phyloP scores from a whole-genome alignment of 1,284 basidiomycete genomes.

The Flammula alnicola region DNA sequence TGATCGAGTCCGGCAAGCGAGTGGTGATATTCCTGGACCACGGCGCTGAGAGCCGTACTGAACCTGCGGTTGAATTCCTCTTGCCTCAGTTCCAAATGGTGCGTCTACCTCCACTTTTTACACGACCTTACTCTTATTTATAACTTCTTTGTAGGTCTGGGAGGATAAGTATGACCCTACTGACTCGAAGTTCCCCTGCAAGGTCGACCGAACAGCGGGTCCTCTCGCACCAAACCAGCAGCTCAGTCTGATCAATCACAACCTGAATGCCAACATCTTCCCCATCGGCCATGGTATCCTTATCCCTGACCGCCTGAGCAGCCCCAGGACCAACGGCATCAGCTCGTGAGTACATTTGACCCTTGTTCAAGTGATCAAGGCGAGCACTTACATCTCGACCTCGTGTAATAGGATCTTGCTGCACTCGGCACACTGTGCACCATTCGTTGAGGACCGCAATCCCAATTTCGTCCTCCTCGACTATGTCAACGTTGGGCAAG shows the following conservation, averaged over 20 bases:
- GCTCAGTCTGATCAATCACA: slow-evolving; percentile 63
- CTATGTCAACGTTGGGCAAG: slow-evolving; percentile 53
- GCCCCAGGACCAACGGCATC: slow-evolving; percentile 27
- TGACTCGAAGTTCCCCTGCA: slow-evolving; percentile 68
- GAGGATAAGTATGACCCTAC: slow-evolving; percentile 75
- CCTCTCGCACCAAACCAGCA: slow-evolving; percentile 51
- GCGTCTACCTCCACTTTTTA: slow-evolving; percentile 9
- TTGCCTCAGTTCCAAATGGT: slow-evolving; percentile 68
- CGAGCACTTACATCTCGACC: too few species aligned
- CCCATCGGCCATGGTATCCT: slow-evolving; percentile 27
- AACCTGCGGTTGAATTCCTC: slow-evolving; percentile 56
- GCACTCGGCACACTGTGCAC: slow-evolving; percentile 48
- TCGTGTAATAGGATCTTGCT: slow-evolving; percentile 46
- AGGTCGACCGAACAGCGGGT: slow-evolving; percentile 67
- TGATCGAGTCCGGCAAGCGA: slow-evolving; percentile 68
- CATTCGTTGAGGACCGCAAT: slow-evolving; percentile 43
- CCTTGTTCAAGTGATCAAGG: too few species aligned
- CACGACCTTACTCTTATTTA: neutral
- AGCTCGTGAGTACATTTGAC: slow-evolving; percentile 42
- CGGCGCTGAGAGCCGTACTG: slow-evolving; percentile 41
- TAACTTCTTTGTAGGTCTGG: slow-evolving; percentile 56
- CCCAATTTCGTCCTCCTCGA: slow-evolving; percentile 60
- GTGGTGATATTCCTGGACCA: slow-evolving; percentile 76
- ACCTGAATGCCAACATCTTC: slow-evolving; percentile 48
- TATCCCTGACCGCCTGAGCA: slow-evolving; percentile 30